Evolutionary conservation across 176 grass and related monocot genomes (phyloP).

Genomic region (Ampelocalamus luodianensis): DNA sequence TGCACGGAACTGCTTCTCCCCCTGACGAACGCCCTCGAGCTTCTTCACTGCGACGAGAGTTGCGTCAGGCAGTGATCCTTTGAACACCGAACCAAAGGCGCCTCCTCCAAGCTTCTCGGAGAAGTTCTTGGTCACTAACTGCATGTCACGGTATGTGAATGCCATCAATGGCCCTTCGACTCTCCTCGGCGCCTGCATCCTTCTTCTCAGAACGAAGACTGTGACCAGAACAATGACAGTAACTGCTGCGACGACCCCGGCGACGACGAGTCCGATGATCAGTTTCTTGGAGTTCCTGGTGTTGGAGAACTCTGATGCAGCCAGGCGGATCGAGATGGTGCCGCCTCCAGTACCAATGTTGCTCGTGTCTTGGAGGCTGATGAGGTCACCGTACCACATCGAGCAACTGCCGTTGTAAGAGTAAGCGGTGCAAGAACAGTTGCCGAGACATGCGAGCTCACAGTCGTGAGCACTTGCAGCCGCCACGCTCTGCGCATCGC

Average conservation of each 20-base stretch:
- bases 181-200: background rate
- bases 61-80: conserved; percentile 34
- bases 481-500: background rate
- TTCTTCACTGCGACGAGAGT: conserved; percentile 63
- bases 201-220: background rate
- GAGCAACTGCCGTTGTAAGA: conserved; percentile 47
- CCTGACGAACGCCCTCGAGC: conserved; percentile 62
- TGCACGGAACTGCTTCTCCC: conserved; percentile 68
- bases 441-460: conserved; percentile 48
- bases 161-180: conserved; percentile 43
- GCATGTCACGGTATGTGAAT: conserved; percentile 63
- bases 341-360: background rate
- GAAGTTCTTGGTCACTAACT: conserved; percentile 62
- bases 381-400: conserved; percentile 51
- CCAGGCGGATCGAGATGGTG: conserved; percentile 53
- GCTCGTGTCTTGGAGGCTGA: conserved; percentile 57
- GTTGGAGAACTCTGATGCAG: conserved; percentile 50
- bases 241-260: background rate
- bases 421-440: conserved; percentile 63
- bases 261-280: conserved; percentile 10
- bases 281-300: conserved; percentile 1
- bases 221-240: background rate
- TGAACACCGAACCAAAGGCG: conserved; percentile 68
- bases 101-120: conserved; percentile 70
- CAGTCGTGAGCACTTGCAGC: conserved; percentile 15